A percentile compares a stretch with the other conserved stretches of the same genome.
These are phyloP conservation scores for Penicillium longicatenatum DNA, from an alignment of 495 filamentous ascomycete genomes.

Conservation along the genomic window DNA sequence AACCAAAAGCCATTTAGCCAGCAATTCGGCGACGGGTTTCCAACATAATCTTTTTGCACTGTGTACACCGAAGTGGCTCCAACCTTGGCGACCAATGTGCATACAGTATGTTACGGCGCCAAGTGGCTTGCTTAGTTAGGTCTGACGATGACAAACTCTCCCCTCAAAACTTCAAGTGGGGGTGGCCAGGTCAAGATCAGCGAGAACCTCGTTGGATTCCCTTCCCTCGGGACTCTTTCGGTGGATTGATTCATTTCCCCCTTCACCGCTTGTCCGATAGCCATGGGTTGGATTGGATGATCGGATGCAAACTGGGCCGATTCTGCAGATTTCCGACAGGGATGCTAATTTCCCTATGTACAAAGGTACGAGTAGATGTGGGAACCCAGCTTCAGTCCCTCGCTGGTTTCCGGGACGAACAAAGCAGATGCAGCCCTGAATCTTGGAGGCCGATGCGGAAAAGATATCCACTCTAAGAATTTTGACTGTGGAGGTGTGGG, in stretches of 20 bases:
- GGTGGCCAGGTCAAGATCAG: constrained; percentile 27
- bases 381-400: background rate
- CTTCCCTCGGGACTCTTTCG: constrained; percentile 25
- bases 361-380: background rate
- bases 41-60: constrained; percentile 5
- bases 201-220: constrained; percentile 30
- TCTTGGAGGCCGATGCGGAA: constrained; percentile 10
- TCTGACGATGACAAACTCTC: constrained; percentile 18
- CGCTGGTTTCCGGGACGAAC: background rate
- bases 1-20: constrained; percentile 15
- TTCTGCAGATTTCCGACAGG: constrained; percentile 16
- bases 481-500: constrained; percentile 13
- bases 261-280: constrained; percentile 30
- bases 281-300: background rate
- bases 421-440: background rate
- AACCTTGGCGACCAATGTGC: constrained; percentile 17
- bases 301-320: background rate
- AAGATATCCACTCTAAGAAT: constrained; percentile 16
- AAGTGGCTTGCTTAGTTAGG: constrained; percentile 24
- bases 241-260: constrained; percentile 21
- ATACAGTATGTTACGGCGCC: constrained; percentile 19
- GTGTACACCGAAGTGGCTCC: constrained; percentile 10
- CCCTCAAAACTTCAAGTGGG: constrained; percentile 19
- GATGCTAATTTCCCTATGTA: constrained; percentile 4
- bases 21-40: constrained; percentile 16